Evolutionary conservation across 805 yeast species (phyloP), one percentile per base, ranked within the genome.

Genomic region (Wickerhamiella hasegawae): DNA sequence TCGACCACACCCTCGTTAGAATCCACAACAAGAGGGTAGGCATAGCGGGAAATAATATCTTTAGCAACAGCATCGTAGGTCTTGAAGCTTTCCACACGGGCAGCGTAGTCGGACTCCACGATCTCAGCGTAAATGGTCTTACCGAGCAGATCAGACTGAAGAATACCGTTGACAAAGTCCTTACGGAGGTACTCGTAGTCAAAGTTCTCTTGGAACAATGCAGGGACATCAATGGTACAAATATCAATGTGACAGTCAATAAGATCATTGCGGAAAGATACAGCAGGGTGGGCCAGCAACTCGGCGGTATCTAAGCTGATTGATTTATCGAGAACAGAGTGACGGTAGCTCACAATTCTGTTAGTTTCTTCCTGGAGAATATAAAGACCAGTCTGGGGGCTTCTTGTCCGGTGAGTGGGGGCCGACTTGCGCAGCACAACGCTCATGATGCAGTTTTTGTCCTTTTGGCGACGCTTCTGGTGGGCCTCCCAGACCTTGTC

Each of bases 171-270:
- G 21, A 87, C 80, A 51, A 87, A 90, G 58, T 90, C 97, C 24
- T 69, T 65, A 55, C 98, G 69, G 42, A 87, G 62, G 35, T 71
- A 63, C 55, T 87, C 95, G 55, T 85, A 90, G 59, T 90, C 98
- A 49, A 90, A 90, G 55, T 90, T 87, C 51, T 90, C 98, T 48
- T 83, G 93, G 60, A 87, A 90, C 41, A 87, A 76, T 12, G 92
- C 90, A 1, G 96, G 96, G 9, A 90, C 95, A 45, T 76, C 83
- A 2, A 93, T 83, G 5, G 96, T 68, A 57, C 98, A 90, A 41
- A 90, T 83, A 58, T 90, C 98, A 37, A 90, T 84, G 53, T 80
- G 90, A 55, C 98, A 90, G 60, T 90, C 98, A 40, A 90, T 85
- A 43, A 90, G 68, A 56, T 90, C 97, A 55, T 90, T 90, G 52